Evolutionary conservation across 106 monocot genomes (phyloP).

Genomic region (Dioscorea alata): DNA sequence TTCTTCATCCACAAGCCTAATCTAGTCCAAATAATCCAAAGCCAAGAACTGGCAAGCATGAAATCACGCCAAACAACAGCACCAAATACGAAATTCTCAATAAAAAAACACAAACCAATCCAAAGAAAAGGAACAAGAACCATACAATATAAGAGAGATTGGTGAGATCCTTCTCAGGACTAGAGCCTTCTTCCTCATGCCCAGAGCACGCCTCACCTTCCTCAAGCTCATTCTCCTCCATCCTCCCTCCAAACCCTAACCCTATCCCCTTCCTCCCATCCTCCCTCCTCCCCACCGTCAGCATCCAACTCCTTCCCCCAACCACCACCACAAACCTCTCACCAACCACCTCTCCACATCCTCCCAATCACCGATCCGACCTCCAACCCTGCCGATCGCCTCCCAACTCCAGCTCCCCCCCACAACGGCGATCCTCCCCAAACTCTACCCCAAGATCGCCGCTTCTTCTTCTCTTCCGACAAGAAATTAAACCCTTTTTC

Average conservation of each 20-base stretch:
- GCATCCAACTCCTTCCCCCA: constrained; percentile 15
- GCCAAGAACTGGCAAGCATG: background rate
- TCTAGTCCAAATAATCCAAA: background rate
- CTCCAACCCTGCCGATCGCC: too few species aligned
- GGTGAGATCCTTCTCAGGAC: constrained; percentile 14
- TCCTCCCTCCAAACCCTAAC: constrained; percentile 15
- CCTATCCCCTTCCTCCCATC: constrained; percentile 28
- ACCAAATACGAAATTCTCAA: background rate
- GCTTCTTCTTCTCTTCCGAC: too few species aligned
- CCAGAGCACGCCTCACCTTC: constrained; percentile 29
- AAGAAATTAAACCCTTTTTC: too few species aligned
- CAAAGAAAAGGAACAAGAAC: background rate
- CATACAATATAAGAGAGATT: constrained; percentile 29
- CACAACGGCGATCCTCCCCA: too few species aligned
- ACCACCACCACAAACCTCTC: background rate
- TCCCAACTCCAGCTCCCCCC: too few species aligned
- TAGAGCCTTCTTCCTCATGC: constrained; percentile 10
- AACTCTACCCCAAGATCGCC: too few species aligned
- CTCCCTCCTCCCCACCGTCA: constrained; percentile 19
- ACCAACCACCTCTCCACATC: background rate
- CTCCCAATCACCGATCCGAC: background rate
- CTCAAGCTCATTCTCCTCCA: constrained; percentile 37
- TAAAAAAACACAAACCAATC: background rate
- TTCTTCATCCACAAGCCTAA: background rate
- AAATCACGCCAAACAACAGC: background rate